These are phyloP conservation scores for Capsicum pubescens DNA, from an alignment of 257 asterid genomes.

Conservation along the genomic window DNA sequence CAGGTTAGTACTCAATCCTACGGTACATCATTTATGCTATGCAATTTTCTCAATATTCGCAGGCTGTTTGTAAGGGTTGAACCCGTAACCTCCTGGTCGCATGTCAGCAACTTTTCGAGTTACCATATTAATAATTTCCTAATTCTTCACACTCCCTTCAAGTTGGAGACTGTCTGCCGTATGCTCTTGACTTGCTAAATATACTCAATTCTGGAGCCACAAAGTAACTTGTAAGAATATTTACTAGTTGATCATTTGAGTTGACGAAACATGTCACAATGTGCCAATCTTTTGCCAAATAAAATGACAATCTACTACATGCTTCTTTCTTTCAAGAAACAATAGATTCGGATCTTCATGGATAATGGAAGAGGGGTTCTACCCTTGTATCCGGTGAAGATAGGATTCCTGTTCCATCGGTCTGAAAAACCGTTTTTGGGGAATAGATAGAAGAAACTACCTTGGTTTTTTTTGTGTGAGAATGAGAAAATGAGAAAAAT, in stretches of 20 bases:
- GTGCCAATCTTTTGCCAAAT: background rate
- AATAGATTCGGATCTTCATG: background rate
- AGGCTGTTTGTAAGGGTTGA: no score
- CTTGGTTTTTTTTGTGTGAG: background rate
- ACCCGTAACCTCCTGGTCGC: no score
- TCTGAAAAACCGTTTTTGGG: background rate
- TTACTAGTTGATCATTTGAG: background rate
- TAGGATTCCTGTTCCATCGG: conserved; percentile 3
- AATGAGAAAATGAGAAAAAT: background rate
- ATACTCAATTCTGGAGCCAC: background rate
- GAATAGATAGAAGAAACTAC: conserved; percentile 3
- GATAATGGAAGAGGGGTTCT: background rate
- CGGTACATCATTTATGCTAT: no score
- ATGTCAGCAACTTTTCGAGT: no score
- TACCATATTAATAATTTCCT: background rate
- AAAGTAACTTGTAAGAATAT: background rate
- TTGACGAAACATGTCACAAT: background rate
- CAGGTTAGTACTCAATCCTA: no score
- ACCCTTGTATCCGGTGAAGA: background rate
- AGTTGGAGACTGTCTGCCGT: no score
- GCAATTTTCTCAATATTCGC: no score
- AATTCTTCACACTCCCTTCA: background rate
- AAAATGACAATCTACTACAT: background rate
- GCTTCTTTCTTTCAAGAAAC: background rate
- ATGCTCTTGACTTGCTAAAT: background rate